Evolutionary conservation across 129 eudicot species (phyloP), one percentile per base, ranked within the genome.

Genomic region (Helianthus annuus): DNA sequence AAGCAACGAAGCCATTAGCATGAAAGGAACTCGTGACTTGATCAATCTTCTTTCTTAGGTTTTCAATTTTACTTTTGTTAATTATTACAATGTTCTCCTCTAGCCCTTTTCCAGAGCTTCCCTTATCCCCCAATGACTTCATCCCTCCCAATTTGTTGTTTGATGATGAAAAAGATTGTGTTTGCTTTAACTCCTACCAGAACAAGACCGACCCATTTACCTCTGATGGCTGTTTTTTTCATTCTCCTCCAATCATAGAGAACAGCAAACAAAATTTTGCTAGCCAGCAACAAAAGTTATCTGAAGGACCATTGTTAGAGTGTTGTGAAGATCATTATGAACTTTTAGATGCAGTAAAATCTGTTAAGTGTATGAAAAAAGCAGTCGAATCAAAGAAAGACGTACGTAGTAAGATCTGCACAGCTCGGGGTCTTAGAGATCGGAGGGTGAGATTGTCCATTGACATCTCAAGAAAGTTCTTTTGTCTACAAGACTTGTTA

Each of bases 391-490:
- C 57, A 0, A 81, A 79, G 64, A 91, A 83, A 65, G 89, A 84
- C 14, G 71, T 85, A 61, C 83, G 81, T 48, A 81, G 84, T 64
- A 92, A 92, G 68, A 92, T 92, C 46, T 29, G 48, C 27, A 92
- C 94, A 5, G 78, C 96, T 48, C 88, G 78, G 55, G 97, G 97
- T 1, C 83, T 77, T 0, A 72, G 97, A 36, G 96, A 91, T 52
- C 77, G 96, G 51, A 84, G 97, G 53, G 91, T 92, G 19, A 77
- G 97, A 68, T 80, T 92, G 58, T 92, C 96, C 12, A 83, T 86
- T 16, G 90, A 83, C 48, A 83, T 86, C 4, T 89, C 97, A 1
- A 70, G 92, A 7, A 83, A 89, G 89, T 92, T 92, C 70, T 92
- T 92, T 59, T 85, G 82, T 70, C 97, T 92, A 62, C 97, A 89